Evolutionary conservation across 139 green algal species (phyloP).

Genomic region (Parachlorella kessleri): DNA sequence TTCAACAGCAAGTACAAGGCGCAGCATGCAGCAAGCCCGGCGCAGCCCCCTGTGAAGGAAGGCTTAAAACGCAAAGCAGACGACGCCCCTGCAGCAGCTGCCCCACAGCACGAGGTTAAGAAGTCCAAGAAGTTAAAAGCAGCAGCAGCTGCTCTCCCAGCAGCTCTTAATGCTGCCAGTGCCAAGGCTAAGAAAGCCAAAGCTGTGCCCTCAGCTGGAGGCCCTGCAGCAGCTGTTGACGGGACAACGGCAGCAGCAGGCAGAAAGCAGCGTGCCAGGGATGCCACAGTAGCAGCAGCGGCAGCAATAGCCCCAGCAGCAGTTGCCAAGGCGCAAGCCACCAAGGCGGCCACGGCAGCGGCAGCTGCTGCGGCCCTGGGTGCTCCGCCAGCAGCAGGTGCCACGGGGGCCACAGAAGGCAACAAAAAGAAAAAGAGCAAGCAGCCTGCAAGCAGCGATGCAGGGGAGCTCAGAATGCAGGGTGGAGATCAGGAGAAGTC

Average conservation of each 20-base stretch:
- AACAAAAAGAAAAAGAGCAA: too few relatives aligned
- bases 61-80: too few relatives aligned
- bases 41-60: too few relatives aligned
- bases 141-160: not conserved
- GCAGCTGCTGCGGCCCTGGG: too few relatives aligned
- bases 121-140: not conserved
- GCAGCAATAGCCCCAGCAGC: too few relatives aligned
- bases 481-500: not conserved
- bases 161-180: not conserved
- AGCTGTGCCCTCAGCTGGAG: not conserved
- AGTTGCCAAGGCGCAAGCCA: too few relatives aligned
- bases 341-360: too few relatives aligned
- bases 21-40: too few relatives aligned
- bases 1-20: too few relatives aligned
- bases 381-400: too few relatives aligned
- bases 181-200: not conserved
- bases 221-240: not conserved
- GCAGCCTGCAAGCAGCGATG: not conserved
- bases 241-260: not conserved
- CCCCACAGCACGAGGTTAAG: not conserved
- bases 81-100: too few relatives aligned
- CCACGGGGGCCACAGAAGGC: too few relatives aligned
- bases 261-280: not conserved
- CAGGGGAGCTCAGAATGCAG: not conserved
- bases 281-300: not conserved